These are phyloP conservation scores for Pyrenula aspistea DNA, from an alignment of 495 filamentous ascomycete genomes.

Conservation along the genomic window DNA sequence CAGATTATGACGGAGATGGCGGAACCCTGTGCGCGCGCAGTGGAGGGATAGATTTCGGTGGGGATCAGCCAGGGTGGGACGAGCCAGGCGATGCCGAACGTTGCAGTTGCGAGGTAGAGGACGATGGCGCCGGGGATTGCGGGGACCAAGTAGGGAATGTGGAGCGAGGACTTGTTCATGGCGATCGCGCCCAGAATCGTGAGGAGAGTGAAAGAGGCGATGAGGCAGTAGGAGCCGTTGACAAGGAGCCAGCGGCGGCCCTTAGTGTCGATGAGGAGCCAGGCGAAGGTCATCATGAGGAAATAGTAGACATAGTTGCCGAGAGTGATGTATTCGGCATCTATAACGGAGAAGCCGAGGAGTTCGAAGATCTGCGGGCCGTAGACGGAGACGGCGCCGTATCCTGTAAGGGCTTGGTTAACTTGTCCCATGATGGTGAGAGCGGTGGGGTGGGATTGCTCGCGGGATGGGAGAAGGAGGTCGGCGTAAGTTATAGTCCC, in stretches of 20 bases:
- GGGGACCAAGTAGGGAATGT: constrained; percentile 21
- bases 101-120: constrained; percentile 37
- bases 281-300: constrained; percentile 40
- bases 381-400: constrained; percentile 44
- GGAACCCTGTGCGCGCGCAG: constrained; percentile 38
- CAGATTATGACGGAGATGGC: constrained; percentile 42
- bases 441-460: constrained; percentile 38
- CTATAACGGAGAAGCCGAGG: constrained; percentile 29
- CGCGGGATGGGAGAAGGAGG: constrained; percentile 29
- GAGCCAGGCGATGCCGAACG: constrained; percentile 47
- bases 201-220: constrained; percentile 30
- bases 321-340: constrained; percentile 36
- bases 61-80: constrained; percentile 45
- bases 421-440: constrained; percentile 46
- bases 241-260: constrained; percentile 41
- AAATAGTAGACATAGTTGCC: constrained; percentile 46
- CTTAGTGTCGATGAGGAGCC: constrained; percentile 36
- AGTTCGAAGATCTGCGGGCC: constrained; percentile 47
- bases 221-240: constrained; percentile 28
- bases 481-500: constrained; percentile 31
- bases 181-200: constrained; percentile 32
- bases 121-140: constrained; percentile 31
- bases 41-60: constrained; percentile 44
- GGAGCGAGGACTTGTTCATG: constrained; percentile 15
- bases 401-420: constrained; percentile 43